Percentiles rank a stretch among this genome's conserved stretches.
Evolutionary conservation across 441 rosid genomes (phyloP).

Genomic region (Sinapis alba): DNA sequence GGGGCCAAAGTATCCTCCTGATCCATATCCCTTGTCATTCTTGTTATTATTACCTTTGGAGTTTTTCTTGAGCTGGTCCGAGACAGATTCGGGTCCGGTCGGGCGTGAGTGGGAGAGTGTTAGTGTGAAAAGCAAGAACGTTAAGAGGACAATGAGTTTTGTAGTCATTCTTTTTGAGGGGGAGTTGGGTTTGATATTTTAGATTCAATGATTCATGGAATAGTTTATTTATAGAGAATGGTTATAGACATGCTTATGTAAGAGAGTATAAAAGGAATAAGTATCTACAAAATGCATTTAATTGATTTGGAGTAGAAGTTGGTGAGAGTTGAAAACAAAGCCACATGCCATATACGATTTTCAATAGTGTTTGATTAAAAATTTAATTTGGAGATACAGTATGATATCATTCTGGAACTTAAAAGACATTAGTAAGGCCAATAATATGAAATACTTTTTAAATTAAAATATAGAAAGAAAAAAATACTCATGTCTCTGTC

Average conservation of each 20-base stretch:
- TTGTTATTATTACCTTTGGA: constrained; percentile 32
- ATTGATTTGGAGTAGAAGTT: constrained; percentile 18
- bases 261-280: background rate
- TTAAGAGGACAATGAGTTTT: constrained; percentile 25
- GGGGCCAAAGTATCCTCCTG: constrained; percentile 40
- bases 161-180: constrained; percentile 37
- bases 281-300: constrained; percentile 7
- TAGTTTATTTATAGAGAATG: constrained; percentile 23
- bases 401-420: background rate
- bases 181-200: constrained; percentile 1
- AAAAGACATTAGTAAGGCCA: background rate
- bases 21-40: constrained; percentile 38
- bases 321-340: constrained; percentile 27
- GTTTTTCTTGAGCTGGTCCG: constrained; percentile 32
- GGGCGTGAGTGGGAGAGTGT: constrained; percentile 39
- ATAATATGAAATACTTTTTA: background rate
- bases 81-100: constrained; percentile 35
- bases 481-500: constrained; percentile 23
- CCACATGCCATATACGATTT: constrained; percentile 5
- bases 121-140: constrained; percentile 36
- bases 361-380: background rate
- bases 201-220: constrained; percentile 5
- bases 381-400: background rate
- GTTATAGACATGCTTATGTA: background rate
- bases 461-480: background rate